Evolutionary conservation across 169 alveolate genomes (phyloP).

Genomic region (Plasmodium relictum): DNA sequence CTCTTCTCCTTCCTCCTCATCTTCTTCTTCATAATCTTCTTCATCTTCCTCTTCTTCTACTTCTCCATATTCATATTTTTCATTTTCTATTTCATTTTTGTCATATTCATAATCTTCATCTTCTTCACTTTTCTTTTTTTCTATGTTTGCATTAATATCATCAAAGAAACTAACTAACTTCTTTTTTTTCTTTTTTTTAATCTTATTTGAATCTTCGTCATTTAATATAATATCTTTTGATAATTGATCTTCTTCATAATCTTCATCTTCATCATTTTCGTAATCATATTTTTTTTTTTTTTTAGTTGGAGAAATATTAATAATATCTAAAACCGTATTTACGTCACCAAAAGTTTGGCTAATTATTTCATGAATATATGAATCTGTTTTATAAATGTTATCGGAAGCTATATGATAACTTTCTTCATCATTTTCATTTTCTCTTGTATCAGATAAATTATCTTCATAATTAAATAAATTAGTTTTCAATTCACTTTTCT

Average conservation of each 20-base stretch:
- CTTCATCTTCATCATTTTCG: conserved; percentile 69
- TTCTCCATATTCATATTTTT: conserved; percentile 17
- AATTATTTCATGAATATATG: conserved; percentile 50
- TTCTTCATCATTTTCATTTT: conserved; percentile 37
- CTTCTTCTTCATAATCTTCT: conserved; percentile 22
- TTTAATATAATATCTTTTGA: conserved; percentile 25
- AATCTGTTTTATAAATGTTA: conserved; percentile 41
- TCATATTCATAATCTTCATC: conserved; percentile 54
- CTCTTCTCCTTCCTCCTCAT: conserved; percentile 21
- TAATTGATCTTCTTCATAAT: conserved; percentile 12
- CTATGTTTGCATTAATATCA: conserved; percentile 39
- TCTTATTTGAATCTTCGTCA: conserved; percentile 26
- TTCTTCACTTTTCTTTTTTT: conserved; percentile 39
- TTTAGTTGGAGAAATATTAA: conserved; percentile 48
- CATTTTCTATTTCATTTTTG: conserved; percentile 28
- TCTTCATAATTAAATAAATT: conserved; percentile 46
- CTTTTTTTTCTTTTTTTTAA: conserved; percentile 41
- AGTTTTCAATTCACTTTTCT: conserved; percentile 32
- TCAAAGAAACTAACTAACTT: conserved; percentile 43
- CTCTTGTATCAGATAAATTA: conserved; percentile 26
- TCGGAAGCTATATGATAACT: conserved; percentile 32
- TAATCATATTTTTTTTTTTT: conserved; percentile 76
- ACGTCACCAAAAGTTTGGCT: conserved; percentile 75
- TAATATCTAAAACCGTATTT: conserved; percentile 61
- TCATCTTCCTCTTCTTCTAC: conserved; percentile 20